Evolutionary conservation across 768 basidiomycete species (phyloP), one percentile per base, ranked within the genome.

Genomic region (Xerocomellus amylosporus): DNA sequence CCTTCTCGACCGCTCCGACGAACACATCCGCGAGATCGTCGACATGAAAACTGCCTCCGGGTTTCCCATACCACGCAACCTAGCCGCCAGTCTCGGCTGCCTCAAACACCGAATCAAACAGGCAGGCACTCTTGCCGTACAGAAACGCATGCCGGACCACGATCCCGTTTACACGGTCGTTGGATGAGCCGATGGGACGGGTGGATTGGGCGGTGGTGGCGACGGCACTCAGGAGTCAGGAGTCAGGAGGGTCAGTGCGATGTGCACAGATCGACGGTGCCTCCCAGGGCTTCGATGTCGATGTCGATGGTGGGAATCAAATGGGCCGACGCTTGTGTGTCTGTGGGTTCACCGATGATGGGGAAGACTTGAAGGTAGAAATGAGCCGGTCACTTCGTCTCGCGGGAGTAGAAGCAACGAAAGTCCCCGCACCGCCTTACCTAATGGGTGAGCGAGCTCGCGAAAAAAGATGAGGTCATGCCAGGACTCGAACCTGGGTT

Each of bases 21-120:
- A n/a, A 73, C 13, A 69, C 28, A 41, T 74, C 72, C 10, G 73
- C 73, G 20, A 71, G 60, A 50, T 73, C 73, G 41, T 75, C 73
- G 5, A 49, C 15, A 47, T 75, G 72, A 17, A 75, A 61, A 55
- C n/a, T 71, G 64, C 63, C 53, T 7, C 65, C 71, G 0, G 62
- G 61, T 42, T 61, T 64, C 19, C 70, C 72, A 20, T 62, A 58
- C 59, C 62, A 65, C 6, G 51, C 53, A 6, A 68, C 60, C 46
- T 60, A 60, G 7, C 63, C 61, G 2, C 46, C 56, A 1, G 33
- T 20, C 24, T 54, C 61, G 12, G 70, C 62, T 0, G 51, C 54
- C 20, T 64, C 59, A 51, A 75, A 74, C 17, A 68, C 37, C 19
- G 48, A 20, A 0, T 54, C 60, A 17, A 64, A 46, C 9, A 67